phyloP scores from a whole-genome alignment of 2,329 filamentous ascomycete genomes.

The Talaromyces sp. region DNA sequence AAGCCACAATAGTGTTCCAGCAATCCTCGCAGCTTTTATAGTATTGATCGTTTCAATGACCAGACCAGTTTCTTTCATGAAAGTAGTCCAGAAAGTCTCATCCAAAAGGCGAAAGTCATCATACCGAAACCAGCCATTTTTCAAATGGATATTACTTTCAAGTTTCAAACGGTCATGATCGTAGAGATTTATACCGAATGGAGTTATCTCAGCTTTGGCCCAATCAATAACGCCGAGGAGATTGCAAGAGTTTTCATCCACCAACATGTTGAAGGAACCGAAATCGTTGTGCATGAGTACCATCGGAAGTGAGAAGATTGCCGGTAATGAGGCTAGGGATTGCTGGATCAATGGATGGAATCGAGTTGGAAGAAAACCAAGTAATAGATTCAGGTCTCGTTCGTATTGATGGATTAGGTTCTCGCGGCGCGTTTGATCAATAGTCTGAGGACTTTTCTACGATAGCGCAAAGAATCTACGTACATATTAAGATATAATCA shows the following conservation, averaged over 20 bases:
- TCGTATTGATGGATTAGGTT: slow-evolving; percentile 29
- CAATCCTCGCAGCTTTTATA: slow-evolving; percentile 36
- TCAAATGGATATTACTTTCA: slow-evolving; percentile 41
- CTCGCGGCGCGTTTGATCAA: slow-evolving; percentile 29
- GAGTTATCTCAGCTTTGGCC: slow-evolving; percentile 45
- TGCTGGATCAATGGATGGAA: slow-evolving; percentile 38
- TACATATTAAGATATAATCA: slow-evolving; percentile 14
- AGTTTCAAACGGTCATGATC: slow-evolving; percentile 37
- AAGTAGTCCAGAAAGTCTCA: slow-evolving; percentile 38
- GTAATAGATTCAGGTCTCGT: slow-evolving; percentile 37
- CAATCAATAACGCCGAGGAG: slow-evolving; percentile 48
- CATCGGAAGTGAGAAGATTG: slow-evolving; percentile 43
- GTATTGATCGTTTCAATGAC: slow-evolving; percentile 22
- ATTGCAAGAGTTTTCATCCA: slow-evolving; percentile 41
- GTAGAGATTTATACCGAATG: slow-evolving; percentile 46
- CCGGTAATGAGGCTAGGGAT: slow-evolving; percentile 34
- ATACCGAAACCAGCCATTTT: slow-evolving; percentile 37
- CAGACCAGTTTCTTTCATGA: slow-evolving; percentile 35
- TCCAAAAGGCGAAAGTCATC: slow-evolving; percentile 36
- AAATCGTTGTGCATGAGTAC: slow-evolving; percentile 47
- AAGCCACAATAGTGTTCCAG: slow-evolving; percentile 37
- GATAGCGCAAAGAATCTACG: slow-evolving; percentile 46
- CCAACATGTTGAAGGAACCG: slow-evolving; percentile 44
- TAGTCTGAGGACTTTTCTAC: slow-evolving; percentile 40
- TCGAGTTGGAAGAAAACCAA: slow-evolving; percentile 36